Conservation (phyloP, 2,329 filamentous ascomycete genomes). For the Aureobasidium musti region DNA sequence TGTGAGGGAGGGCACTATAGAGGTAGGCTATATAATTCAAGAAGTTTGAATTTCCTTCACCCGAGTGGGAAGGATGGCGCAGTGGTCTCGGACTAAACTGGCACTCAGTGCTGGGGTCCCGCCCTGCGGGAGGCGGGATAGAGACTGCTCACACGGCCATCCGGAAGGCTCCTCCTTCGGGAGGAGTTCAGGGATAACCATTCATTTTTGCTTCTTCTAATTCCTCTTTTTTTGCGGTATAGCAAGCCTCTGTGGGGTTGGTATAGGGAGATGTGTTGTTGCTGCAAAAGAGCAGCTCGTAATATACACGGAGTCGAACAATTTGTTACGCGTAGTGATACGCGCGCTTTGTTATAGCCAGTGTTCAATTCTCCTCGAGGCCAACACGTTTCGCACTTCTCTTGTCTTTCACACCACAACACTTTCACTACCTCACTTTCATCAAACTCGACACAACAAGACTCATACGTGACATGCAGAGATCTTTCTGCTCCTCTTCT, state of each 20-base stretch:
- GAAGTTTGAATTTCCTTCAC: neutral
- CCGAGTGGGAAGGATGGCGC: neutral
- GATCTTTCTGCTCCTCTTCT: too few species aligned
- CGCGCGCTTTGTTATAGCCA: neutral
- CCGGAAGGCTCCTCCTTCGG: neutral
- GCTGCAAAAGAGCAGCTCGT: neutral
- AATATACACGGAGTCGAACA: neutral
- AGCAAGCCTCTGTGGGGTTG: neutral
- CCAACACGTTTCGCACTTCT: conserved; percentile 6
- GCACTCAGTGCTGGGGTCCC: neutral
- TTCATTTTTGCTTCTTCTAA: neutral
- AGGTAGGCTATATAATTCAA: neutral
- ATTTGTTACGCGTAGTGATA: neutral
- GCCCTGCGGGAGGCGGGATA: neutral
- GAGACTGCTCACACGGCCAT: neutral
- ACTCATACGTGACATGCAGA: neutral
- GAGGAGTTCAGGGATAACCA: neutral
- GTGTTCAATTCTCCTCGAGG: conserved; percentile 12
- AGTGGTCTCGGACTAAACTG: conserved; percentile 1
- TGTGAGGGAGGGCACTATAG: neutral
- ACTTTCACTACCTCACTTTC: neutral
- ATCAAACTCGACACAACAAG: neutral
- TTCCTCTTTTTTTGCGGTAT: neutral
- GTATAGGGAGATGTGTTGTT: conserved; percentile 5
- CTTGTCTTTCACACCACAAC: neutral